phyloP scores from a whole-genome alignment of 768 basidiomycete species.

The Lactifluus echinatus region DNA sequence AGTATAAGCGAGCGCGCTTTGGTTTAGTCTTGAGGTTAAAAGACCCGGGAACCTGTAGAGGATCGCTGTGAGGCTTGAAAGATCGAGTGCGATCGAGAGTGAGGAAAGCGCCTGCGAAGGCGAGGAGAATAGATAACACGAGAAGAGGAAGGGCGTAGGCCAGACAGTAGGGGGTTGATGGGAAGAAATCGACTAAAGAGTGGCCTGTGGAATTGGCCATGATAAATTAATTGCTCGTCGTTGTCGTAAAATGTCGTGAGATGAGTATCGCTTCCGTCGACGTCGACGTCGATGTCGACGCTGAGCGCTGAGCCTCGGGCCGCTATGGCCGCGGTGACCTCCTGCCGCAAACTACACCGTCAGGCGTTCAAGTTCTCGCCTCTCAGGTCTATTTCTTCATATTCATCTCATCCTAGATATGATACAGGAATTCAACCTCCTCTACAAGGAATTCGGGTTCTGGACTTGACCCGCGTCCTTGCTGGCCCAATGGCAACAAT shows the following conservation, averaged over 20 bases:
- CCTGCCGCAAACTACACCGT: too few relatives aligned
- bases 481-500: slow-evolving; percentile 92
- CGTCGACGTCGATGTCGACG: not conserved
- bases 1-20: slow-evolving; percentile 30
- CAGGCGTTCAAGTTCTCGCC: not conserved
- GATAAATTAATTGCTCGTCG: not conserved
- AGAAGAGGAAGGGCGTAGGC: slow-evolving; percentile 56
- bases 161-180: slow-evolving; percentile 42
- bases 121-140: slow-evolving; percentile 44
- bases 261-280: not conserved
- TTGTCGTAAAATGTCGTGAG: not conserved
- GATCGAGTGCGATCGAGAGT: slow-evolving; percentile 61
- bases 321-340: not conserved
- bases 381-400: not conserved
- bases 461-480: slow-evolving; percentile 84
- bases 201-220: slow-evolving; percentile 6
- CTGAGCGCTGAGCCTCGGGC: not conserved
- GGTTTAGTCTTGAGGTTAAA: slow-evolving; percentile 19
- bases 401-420: not conserved
- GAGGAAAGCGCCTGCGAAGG: slow-evolving; percentile 63
- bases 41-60: slow-evolving; percentile 23
- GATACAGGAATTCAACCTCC: slow-evolving; percentile 63
- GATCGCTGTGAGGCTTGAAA: slow-evolving; percentile 39
- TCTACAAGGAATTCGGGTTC: slow-evolving; percentile 67
- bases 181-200: slow-evolving; percentile 30